Base-by-base conservation (phyloP, 2,329 filamentous ascomycete genomes). In the Fusarium redolens region DNA sequence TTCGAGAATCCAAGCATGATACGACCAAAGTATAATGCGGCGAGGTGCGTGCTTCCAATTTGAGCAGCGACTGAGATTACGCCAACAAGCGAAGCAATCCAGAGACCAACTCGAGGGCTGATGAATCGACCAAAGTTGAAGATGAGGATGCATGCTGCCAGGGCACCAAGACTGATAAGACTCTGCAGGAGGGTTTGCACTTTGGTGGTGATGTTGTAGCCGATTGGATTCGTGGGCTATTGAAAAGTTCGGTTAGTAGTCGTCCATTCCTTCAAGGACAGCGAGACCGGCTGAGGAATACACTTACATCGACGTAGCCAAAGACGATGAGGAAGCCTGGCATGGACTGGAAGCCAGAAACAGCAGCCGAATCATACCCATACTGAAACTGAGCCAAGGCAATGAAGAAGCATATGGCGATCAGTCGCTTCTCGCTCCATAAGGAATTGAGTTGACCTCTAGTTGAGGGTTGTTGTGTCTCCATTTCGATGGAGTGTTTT, bases 191-290 rank as follows among this genome's bases (percentile, higher is more conserved):
- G 54, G 2, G 54, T 56, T 2, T 56, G 54, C 1, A 56, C 54
- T 47, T 47, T 56, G 6, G 54, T 56, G n/a, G 28, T 56, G n/a
- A 56, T 56, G 22, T 56, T 56, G n/a, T 56, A 56, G 3, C 54
- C 54, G 38, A 56, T 56, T 3, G 54, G 38, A 8, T 47, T 56
- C 0, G 38, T 56, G 1, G 54, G 30, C 54, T 56, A 17, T 30
- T 15, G 7, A 7, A 17, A 8, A 6, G 18, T 20, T 4, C 12
- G 12, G 33, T 52, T 15, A 40, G 51, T 30, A 13, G 4, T 35
- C 17, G 10, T 37, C 8, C 22, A 28, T 7, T 18, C 31, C 6
- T 8, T 33, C 4, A 30, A 30, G 4, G 11, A 20, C 0, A n/a
- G 5, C 5, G 30, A 17, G 17, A 1, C 11, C 5, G 15, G 20